Evolutionary conservation across 441 rosid genomes (phyloP), one percentile per base, ranked within the genome.

Genomic region (Pelargonium citronellum): DNA sequence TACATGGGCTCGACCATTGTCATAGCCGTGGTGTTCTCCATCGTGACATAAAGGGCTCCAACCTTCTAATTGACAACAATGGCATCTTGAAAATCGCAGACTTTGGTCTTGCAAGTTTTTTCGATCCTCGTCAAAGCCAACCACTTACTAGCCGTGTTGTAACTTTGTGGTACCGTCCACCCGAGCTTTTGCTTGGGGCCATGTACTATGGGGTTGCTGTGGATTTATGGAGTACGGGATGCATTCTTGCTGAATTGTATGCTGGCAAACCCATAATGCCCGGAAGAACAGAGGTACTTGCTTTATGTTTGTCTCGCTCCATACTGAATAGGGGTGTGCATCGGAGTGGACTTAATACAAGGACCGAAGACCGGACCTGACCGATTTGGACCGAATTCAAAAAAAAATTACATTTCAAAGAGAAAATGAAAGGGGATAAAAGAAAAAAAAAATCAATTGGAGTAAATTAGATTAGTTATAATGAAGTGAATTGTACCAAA

Each of bases 191-290:
- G 46, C 95, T 95, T 27, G 99, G 99, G 65, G 97, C 97, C 69
- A 95, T 95, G 43, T 84, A 76, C 71, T 95, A 91, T 69, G 91
- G 91, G 41, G 83, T 87, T 71, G 91, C 97, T 51, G 95, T 94
- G 68, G 99, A 94, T 85, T 83, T 91, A 67, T 94, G 99, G 99
- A 94, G 99, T 70, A 70, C 95, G 4, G 99, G 99, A 73, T 95
- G 99, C 80, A 89, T 95, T 76, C 91, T 91, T 75, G 96, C 97
- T 15, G 99, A 95, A 73, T 70, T 92, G 55, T 92, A 90, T 73
- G 91, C 97, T n/a, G 99, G 97, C 78, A 94, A 94, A 86, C 99
- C 97, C 75, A 91, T 89, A 13, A 91, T 95, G 99, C 99, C 97
- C 13, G 99, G 99, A 83, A 86, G 99, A 87, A 95, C 96, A 7